Evolutionary conservation across 257 asterid genomes (phyloP).

Genomic region (Solanum chilense): DNA sequence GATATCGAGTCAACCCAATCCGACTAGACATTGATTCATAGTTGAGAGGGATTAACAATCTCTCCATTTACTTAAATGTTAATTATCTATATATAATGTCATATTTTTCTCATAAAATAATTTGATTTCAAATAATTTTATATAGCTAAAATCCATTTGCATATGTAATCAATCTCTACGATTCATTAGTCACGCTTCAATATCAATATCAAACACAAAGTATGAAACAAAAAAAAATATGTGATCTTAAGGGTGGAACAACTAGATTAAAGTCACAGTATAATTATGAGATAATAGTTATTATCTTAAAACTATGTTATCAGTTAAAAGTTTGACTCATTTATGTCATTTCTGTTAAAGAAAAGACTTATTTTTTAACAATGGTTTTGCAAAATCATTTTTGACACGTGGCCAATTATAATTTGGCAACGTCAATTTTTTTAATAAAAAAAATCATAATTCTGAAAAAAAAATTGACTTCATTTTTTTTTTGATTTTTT

Average conservation of each 20-base stretch:
- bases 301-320: too few species aligned
- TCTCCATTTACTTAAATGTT: background rate
- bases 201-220: background rate
- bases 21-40: background rate
- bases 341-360: rapidly evolving
- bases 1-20: background rate
- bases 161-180: background rate
- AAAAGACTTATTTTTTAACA: too few species aligned
- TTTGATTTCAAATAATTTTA: background rate
- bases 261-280: too few species aligned
- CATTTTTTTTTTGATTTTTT: too few species aligned
- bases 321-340: too few species aligned
- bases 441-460: too few species aligned
- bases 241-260: background rate
- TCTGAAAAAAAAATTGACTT: too few species aligned
- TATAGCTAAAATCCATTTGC: background rate
- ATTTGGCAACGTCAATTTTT: too few species aligned
- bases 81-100: background rate
- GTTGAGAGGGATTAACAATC: background rate
- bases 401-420: too few species aligned
- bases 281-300: background rate
- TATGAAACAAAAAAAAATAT: background rate
- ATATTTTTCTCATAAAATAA: background rate
- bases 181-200: too few species aligned
- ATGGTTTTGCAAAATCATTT: too few species aligned